Evolutionary conservation across 306 rosid species (phyloP), one percentile per base, ranked within the genome.

Genomic region (Pyrus communis): DNA sequence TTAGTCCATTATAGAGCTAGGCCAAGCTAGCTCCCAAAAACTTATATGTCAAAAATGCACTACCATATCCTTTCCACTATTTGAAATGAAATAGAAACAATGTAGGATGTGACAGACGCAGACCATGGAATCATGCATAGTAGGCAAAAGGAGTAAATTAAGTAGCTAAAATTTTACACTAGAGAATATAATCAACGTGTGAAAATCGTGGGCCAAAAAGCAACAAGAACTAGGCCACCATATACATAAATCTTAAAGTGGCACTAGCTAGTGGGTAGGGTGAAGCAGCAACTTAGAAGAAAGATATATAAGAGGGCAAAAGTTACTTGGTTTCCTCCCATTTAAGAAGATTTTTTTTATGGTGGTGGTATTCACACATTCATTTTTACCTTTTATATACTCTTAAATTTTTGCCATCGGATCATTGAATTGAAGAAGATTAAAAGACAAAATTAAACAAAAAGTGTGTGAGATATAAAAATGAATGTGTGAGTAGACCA

Each of bases 21-120:
- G 22, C 19, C 17, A 3, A 15, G 68, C 67, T 61, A 27, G 55
- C 55, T 49, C 55, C 55, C 9, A 15, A 49, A 49, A 49, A 15
- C 55, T 11, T 21, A 11, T 6, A 28, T 74, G 60, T 63, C 61
- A 62, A 43, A 62, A 22, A 28, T 17, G 43, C 69, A 73, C 67
- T 25, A 17, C 3, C 23, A 31, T 31, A 23, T 23, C 77, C 40
- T 40, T 42, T 61, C 43, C 40, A 55, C 73, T 55, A 55, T 43
- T 67, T 27, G 35, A 43, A 55, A 67, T 76, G 65, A 49, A 31
- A 49, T 51, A 28, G 28, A 76, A 76, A 23, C 42, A 43, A 76
- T 22, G 67, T 38, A 57, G 45, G 80, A 76, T 38, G 43, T 77
- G 80, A 67, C 80, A 54, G 74, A 38, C 40, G 58, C 80, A 40